Conservation (phyloP, 176 grass and related monocot species). For the Cymbopogon citratus region DNA sequence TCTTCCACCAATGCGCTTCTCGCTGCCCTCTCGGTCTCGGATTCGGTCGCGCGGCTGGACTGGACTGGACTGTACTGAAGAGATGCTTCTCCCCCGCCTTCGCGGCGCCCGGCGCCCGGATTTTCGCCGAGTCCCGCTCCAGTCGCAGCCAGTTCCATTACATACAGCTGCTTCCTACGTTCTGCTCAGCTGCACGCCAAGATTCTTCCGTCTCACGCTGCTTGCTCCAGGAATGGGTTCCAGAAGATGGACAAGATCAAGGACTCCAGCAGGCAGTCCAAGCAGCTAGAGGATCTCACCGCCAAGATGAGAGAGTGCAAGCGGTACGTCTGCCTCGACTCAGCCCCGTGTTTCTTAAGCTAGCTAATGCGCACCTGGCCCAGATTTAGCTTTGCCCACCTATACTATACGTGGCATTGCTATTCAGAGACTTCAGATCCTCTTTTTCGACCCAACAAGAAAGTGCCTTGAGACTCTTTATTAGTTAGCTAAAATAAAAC, state of each 20-base stretch:
- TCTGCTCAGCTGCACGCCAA: no score
- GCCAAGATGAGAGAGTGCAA: constrained; percentile 97
- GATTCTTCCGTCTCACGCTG: not conserved
- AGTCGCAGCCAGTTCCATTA: not conserved
- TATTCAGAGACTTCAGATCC: not conserved
- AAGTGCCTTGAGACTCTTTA: not conserved
- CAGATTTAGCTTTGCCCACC: not conserved
- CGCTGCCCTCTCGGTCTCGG: not conserved
- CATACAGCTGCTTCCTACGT: not conserved
- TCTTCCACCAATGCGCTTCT: not conserved
- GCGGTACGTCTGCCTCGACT: constrained; percentile 36
- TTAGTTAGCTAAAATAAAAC: not conserved
- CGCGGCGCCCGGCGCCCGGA: not conserved
- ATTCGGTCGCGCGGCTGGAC: not conserved
- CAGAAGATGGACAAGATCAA: constrained; percentile 98
- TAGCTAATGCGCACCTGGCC: not conserved
- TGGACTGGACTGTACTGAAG: not conserved
- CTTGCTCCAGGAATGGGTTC: constrained; percentile 87
- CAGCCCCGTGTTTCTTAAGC: not conserved
- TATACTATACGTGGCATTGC: not conserved
- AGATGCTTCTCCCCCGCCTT: not conserved
- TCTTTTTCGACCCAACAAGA: not conserved
- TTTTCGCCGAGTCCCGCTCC: not conserved
- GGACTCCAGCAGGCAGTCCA: constrained; percentile 87
- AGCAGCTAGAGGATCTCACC: constrained; percentile 89